phyloP scores from a whole-genome alignment of 106 monocot species.

The Gastrodia elata region DNA sequence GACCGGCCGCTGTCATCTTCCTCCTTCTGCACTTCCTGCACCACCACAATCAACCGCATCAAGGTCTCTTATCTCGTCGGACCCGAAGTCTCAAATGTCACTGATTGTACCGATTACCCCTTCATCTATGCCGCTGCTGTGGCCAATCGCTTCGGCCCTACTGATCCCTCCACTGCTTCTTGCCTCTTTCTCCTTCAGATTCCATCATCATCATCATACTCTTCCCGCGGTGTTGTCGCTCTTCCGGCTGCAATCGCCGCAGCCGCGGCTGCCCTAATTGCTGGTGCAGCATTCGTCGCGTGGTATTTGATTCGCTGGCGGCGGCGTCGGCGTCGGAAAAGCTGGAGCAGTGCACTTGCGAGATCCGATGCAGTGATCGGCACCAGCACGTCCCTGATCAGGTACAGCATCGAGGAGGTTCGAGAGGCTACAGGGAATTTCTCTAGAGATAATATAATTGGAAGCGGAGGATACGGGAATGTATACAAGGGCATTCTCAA shows the following conservation, averaged over 20 bases:
- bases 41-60: slow-evolving; percentile 32
- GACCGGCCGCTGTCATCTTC: slow-evolving; percentile 21
- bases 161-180: slow-evolving; percentile 34
- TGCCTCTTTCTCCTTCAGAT: slow-evolving; percentile 50
- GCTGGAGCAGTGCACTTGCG: neutral
- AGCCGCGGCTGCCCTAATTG: slow-evolving; percentile 10
- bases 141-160: slow-evolving; percentile 42
- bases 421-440: slow-evolving; percentile 59
- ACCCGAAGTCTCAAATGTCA: slow-evolving; percentile 41
- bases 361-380: slow-evolving; percentile 18
- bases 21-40: slow-evolving; percentile 68
- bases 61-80: slow-evolving; percentile 47
- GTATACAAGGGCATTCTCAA: slow-evolving; percentile 58
- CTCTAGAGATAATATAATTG: slow-evolving; percentile 62
- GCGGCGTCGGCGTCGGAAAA: neutral
- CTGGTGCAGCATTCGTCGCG: neutral
- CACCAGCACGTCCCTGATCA: slow-evolving; percentile 51
- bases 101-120: slow-evolving; percentile 46
- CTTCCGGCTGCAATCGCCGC: slow-evolving; percentile 1
- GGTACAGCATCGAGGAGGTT: slow-evolving; percentile 68
- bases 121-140: slow-evolving; percentile 59
- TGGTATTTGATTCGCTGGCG: slow-evolving; percentile 8
- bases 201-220: neutral
- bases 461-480: slow-evolving; percentile 71
- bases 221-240: neutral